Conservation (phyloP, 257 asterid genomes). For the Capsicum rhomboideum region DNA sequence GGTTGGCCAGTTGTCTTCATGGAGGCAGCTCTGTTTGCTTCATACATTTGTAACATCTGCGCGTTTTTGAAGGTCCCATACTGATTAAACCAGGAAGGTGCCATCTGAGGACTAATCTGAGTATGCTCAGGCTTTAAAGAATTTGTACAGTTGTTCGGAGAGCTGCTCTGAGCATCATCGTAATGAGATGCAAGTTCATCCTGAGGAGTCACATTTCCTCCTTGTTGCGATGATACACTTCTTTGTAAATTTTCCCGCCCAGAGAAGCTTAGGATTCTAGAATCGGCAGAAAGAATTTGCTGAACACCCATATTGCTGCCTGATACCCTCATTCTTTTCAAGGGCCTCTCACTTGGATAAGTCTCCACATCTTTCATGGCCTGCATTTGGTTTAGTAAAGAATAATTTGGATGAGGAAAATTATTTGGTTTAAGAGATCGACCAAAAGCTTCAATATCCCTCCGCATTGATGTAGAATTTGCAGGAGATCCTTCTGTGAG, state of each 20-base stretch:
- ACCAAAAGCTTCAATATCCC: conserved; percentile 79
- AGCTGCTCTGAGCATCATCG: conserved; percentile 22
- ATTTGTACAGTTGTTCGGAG: conserved; percentile 3
- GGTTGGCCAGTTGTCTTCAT: conserved; percentile 34
- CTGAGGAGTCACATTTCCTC: conserved; percentile 34
- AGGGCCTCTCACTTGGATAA: conserved; percentile 45
- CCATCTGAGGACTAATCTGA: conserved; percentile 64
- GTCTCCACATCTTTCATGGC: conserved; percentile 34
- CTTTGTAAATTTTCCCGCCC: conserved; percentile 24
- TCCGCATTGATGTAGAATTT: conserved; percentile 45
- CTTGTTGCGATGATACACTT: conserved; percentile 28
- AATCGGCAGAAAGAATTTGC: conserved; percentile 36
- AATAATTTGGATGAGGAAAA: conserved; percentile 39
- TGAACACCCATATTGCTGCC: conserved; percentile 30
- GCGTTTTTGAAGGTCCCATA: conserved; percentile 58
- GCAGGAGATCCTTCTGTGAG: conserved; percentile 48
- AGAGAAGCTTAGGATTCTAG: conserved; percentile 32
- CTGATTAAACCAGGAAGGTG: conserved; percentile 82
- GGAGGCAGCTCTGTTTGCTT: conserved; percentile 24
- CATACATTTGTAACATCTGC: conserved; percentile 33
- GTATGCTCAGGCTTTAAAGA: conserved; percentile 21
- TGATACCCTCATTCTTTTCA: conserved; percentile 55
- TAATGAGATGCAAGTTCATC: conserved; percentile 21
- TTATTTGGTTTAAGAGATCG: conserved; percentile 62
- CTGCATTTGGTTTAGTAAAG: conserved; percentile 50